Conservation (phyloP, 1,284 basidiomycete genomes). For the Cutaneotrichosporon sp. region DNA sequence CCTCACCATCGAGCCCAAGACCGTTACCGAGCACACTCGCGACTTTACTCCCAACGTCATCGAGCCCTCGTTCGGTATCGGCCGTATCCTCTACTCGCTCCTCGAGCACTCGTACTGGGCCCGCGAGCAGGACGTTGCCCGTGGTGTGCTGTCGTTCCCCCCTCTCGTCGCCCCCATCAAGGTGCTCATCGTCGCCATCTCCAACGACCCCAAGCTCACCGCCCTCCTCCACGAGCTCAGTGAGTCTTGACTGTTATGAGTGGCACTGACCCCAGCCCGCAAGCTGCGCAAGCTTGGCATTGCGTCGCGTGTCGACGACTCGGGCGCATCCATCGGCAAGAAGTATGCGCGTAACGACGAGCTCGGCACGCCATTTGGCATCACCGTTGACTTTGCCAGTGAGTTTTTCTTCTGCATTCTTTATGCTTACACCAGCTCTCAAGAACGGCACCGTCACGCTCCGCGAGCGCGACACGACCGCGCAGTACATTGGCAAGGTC, state of each 20-base stretch:
- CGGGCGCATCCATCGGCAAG: conserved; percentile 89
- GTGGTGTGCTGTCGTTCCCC: conserved; percentile 84
- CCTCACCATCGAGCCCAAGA: conserved; percentile 71
- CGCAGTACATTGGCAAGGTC: conserved; percentile 85
- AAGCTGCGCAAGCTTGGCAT: conserved; percentile 84
- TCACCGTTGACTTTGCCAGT: conserved; percentile 98
- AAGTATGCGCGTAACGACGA: conserved; percentile 98
- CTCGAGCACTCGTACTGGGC: conserved; percentile 97
- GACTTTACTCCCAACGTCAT: conserved; percentile 97
- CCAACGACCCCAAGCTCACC: conserved; percentile 75
- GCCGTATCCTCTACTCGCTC: conserved; percentile 88
- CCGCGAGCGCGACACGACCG: conserved; percentile 89
- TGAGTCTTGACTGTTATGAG: conserved; percentile 53
- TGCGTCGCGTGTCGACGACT: conserved; percentile 90
- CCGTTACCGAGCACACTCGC: conserved; percentile 86
- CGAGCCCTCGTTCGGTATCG: conserved; percentile 97
- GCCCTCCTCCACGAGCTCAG: conserved; percentile 85
- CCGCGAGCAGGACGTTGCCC: conserved; percentile 81
- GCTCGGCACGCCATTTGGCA: conserved; percentile 92
- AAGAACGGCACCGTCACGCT: conserved; percentile 85
- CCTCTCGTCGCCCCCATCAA: conserved; percentile 91
- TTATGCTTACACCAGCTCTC: conserved; percentile 54
- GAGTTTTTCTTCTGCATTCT: conserved; percentile 46
- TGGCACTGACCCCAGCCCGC: conserved; percentile 54
- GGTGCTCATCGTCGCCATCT: conserved; percentile 93